These are phyloP conservation scores for Erysimum cheiri DNA, from an alignment of 441 rosid genomes.

Conservation along the genomic window DNA sequence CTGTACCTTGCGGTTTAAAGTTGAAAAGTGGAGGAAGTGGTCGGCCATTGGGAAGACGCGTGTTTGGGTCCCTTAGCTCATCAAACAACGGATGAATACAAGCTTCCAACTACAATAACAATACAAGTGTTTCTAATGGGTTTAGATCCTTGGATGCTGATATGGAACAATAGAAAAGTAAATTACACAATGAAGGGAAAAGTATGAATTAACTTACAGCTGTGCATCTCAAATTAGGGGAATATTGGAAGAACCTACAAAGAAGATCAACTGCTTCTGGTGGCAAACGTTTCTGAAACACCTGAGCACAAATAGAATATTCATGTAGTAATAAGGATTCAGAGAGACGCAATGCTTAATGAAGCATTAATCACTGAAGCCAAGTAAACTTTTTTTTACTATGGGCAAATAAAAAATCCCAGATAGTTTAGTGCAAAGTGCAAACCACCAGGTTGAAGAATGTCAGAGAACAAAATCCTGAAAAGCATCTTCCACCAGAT, in stretches of 20 bases:
- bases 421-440: slow-evolving; percentile 1
- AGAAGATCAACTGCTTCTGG: slow-evolving; percentile 99
- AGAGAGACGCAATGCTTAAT: background rate
- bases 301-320: slow-evolving; percentile 51
- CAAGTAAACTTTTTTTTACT: background rate
- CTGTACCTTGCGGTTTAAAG: slow-evolving; percentile 76
- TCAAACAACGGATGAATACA: slow-evolving; percentile 93
- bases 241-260: slow-evolving; percentile 95
- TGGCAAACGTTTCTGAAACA: slow-evolving; percentile 92
- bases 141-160: slow-evolving; percentile 3
- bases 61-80: slow-evolving; percentile 88
- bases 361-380: slow-evolving; percentile 10
- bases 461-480: slow-evolving; percentile 4
- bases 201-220: slow-evolving; percentile 68
- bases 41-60: slow-evolving; percentile 93
- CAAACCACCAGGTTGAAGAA: slow-evolving; percentile 19
- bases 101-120: slow-evolving; percentile 75
- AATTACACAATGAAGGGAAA: slow-evolving; percentile 14
- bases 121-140: background rate
- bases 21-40: slow-evolving; percentile 96
- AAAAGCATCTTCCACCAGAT: slow-evolving; percentile 20
- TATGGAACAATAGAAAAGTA: background rate
- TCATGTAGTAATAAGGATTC: background rate
- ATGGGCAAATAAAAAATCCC: background rate
- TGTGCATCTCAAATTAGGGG: slow-evolving; percentile 97